Conservation (phyloP, 2,329 filamentous ascomycete species). For the Colletotrichum sp. region DNA sequence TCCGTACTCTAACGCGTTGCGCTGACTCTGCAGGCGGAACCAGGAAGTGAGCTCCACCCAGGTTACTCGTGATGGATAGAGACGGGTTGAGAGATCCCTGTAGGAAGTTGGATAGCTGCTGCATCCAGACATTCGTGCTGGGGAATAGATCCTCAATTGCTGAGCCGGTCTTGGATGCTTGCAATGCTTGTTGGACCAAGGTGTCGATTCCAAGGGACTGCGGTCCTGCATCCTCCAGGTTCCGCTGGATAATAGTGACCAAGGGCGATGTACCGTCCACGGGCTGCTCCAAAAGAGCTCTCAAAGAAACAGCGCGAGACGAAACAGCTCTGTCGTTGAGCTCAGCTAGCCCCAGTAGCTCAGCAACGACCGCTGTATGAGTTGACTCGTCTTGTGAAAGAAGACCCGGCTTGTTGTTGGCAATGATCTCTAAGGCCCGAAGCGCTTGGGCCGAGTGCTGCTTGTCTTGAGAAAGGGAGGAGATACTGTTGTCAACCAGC, state of each 20-base stretch:
- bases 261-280: conserved; percentile 48
- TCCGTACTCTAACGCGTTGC: conserved; percentile 36
- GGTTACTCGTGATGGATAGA: conserved; percentile 73
- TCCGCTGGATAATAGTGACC: conserved; percentile 58
- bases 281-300: conserved; percentile 49
- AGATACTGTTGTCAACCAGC: conserved; percentile 39
- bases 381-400: conserved; percentile 49
- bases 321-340: conserved; percentile 43
- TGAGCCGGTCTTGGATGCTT: conserved; percentile 39
- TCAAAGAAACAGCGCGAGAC: conserved; percentile 46
- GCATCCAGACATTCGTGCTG: conserved; percentile 66
- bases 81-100: conserved; percentile 61
- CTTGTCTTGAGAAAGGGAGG: conserved; percentile 34
- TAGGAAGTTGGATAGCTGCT: conserved; percentile 63
- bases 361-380: conserved; percentile 56
- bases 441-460: conserved; percentile 36
- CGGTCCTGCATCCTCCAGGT: conserved; percentile 53
- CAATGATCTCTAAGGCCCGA: conserved; percentile 52
- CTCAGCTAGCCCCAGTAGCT: conserved; percentile 60
- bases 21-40: conserved; percentile 40
- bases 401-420: conserved; percentile 47
- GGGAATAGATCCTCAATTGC: conserved; percentile 64
- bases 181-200: conserved; percentile 53
- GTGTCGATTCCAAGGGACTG: conserved; percentile 60
- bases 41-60: conserved; percentile 75